A percentile compares a stretch with the other conserved stretches of the same genome.
phyloP scores from a whole-genome alignment of 352 stramenopile genomes.

The Globisporangium mamillatum region DNA sequence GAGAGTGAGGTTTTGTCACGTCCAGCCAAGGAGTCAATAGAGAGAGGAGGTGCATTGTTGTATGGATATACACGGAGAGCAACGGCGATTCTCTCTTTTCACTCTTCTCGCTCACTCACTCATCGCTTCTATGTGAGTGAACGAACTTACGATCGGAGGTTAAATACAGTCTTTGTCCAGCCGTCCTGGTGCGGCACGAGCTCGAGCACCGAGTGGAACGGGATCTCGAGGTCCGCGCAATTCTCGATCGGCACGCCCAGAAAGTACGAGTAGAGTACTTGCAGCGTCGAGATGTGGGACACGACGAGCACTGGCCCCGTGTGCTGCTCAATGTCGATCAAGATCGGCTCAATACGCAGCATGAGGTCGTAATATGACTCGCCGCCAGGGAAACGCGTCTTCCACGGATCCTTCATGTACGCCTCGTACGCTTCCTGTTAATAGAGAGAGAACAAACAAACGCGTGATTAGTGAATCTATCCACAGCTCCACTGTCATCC shows the following conservation, averaged over 20 bases:
- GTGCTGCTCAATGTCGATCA: constrained; percentile 92
- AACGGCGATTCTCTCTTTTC: background rate
- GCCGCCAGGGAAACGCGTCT: constrained; percentile 83
- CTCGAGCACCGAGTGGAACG: constrained; percentile 83
- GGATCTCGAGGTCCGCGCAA: constrained; percentile 75
- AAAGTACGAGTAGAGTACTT: constrained; percentile 89
- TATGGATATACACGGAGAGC: background rate
- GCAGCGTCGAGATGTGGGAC: constrained; percentile 82
- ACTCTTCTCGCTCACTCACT: background rate
- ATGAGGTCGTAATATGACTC: constrained; percentile 95
- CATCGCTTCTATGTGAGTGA: background rate
- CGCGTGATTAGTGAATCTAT: background rate
- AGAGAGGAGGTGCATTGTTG: constrained; percentile 7
- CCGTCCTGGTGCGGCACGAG: constrained; percentile 75
- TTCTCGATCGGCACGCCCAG: constrained; percentile 75
- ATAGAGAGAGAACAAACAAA: background rate
- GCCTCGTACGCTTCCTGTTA: constrained; percentile 63
- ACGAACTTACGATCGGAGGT: constrained; percentile 43
- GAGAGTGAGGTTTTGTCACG: background rate
- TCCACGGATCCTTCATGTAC: constrained; percentile 71
- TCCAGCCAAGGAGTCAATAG: background rate
- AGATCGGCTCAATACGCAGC: constrained; percentile 86
- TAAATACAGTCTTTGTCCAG: constrained; percentile 86
- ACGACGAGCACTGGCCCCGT: constrained; percentile 84
- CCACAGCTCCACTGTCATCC: background rate